These are phyloP conservation scores for Pinus tabuliformis DNA, from an alignment of 75 land plant species.

Conservation along the genomic window DNA sequence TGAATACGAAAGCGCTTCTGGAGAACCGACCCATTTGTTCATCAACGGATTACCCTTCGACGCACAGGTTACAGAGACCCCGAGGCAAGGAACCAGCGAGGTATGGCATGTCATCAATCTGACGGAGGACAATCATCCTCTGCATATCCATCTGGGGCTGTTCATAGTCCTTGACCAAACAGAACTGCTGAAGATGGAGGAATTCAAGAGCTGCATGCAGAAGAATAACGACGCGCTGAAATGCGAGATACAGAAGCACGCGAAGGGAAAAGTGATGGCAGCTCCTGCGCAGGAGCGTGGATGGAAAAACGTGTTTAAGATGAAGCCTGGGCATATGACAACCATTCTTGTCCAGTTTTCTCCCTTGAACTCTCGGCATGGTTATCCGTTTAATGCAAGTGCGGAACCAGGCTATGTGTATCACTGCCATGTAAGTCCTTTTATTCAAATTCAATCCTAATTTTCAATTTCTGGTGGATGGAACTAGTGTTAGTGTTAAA, in stretches of 20 bases:
- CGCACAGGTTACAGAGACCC: constrained; percentile 70
- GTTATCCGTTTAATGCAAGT: constrained; percentile 60
- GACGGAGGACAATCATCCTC: constrained; percentile 11
- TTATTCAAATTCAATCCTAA: constrained; percentile 58
- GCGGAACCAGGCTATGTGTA: constrained; percentile 46
- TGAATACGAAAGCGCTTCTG: constrained; percentile 11
- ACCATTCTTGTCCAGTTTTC: constrained; percentile 51
- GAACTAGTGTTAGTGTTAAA: no score
- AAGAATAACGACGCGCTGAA: constrained; percentile 31
- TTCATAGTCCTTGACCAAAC: constrained; percentile 44
- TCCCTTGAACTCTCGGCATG: constrained; percentile 15
- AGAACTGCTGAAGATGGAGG: constrained; percentile 30
- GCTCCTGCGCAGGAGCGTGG: constrained; percentile 54
- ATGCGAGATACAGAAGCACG: constrained; percentile 39
- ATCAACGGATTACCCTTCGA: constrained; percentile 46
- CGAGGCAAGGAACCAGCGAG: constrained; percentile 58
- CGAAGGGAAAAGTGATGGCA: constrained; percentile 19
- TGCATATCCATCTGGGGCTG: constrained; percentile 70
- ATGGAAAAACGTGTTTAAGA: constrained; percentile 84
- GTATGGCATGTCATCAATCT: constrained; percentile 78
- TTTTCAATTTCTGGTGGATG: constrained; percentile 24
- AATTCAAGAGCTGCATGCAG: constrained; percentile 45
- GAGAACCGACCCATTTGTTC: constrained; percentile 27
- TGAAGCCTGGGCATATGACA: constrained; percentile 52
- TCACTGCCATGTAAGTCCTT: no score